Conservation (phyloP, 331 rosid species). For the Quercus phellos region DNA sequence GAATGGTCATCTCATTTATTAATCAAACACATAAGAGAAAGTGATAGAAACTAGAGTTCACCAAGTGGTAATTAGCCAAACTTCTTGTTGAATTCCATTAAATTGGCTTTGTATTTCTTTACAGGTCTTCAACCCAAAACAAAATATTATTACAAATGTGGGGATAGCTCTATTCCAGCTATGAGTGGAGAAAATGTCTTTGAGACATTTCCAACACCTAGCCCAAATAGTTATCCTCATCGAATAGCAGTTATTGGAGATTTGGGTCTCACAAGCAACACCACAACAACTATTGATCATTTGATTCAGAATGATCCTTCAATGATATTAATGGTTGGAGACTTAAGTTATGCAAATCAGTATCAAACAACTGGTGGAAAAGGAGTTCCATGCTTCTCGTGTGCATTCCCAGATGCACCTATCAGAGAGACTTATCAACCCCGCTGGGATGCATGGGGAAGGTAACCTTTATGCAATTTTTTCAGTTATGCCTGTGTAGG, state of each 20-base stretch:
- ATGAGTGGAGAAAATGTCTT: slow-evolving; percentile 64
- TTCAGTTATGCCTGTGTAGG: background rate
- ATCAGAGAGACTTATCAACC: slow-evolving; percentile 89
- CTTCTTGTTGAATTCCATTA: background rate
- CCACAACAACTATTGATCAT: slow-evolving; percentile 76
- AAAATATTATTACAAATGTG: slow-evolving; percentile 75
- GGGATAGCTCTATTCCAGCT: slow-evolving; percentile 70
- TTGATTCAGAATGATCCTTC: slow-evolving; percentile 74
- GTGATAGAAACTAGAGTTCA: slow-evolving; percentile 4
- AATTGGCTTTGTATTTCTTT: slow-evolving; percentile 23
- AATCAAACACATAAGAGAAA: background rate
- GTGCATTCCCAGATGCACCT: slow-evolving; percentile 86
- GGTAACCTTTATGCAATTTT: slow-evolving; percentile 40
- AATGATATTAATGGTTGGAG: slow-evolving; percentile 76
- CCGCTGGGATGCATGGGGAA: slow-evolving; percentile 98
- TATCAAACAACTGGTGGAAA: slow-evolving; percentile 87
- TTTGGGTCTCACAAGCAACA: slow-evolving; percentile 84
- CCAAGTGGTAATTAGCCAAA: slow-evolving; percentile 13
- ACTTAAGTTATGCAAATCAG: slow-evolving; percentile 75
- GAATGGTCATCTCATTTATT: background rate
- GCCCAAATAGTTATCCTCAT: slow-evolving; percentile 48
- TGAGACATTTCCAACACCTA: slow-evolving; percentile 50
- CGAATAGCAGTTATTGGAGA: slow-evolving; percentile 83
- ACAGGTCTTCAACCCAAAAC: slow-evolving; percentile 74
- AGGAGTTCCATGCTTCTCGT: slow-evolving; percentile 72